Evolutionary conservation across 129 eudicot genomes (phyloP).

Genomic region (Saposhnikovia divaricata): DNA sequence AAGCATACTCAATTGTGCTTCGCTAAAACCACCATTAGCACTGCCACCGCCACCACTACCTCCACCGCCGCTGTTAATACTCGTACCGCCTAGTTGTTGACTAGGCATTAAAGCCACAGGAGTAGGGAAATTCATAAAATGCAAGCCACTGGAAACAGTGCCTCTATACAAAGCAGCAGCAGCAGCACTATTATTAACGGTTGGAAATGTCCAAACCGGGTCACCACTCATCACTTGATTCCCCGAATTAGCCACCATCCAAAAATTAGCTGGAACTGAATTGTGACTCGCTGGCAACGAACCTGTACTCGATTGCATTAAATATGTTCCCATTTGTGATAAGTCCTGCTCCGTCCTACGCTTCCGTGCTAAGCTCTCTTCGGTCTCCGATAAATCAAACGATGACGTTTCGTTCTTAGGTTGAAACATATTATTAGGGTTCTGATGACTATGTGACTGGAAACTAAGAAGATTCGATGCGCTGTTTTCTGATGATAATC

Average conservation of each 20-base stretch:
- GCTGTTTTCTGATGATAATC: conserved; percentile 43
- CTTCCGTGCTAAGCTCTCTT: conserved; percentile 42
- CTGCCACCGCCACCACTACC: conserved; percentile 15
- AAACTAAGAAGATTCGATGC: conserved; percentile 49
- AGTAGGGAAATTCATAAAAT: conserved; percentile 88
- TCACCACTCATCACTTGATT: conserved; percentile 71
- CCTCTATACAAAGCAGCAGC: conserved; percentile 61
- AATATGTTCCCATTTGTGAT: conserved; percentile 57
- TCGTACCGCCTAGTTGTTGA: conserved; percentile 37
- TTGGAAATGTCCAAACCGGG: conserved; percentile 85
- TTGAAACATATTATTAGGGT: conserved; percentile 40
- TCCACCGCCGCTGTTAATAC: neutral
- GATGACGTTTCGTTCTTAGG: conserved; percentile 44
- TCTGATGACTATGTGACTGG: conserved; percentile 32
- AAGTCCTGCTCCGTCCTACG: conserved; percentile 43
- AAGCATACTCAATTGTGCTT: conserved; percentile 65
- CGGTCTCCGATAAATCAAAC: conserved; percentile 49
- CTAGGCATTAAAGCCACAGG: conserved; percentile 69
- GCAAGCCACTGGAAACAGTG: conserved; percentile 72
- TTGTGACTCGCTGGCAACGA: conserved; percentile 45
- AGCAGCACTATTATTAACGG: conserved; percentile 37
- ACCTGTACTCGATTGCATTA: conserved; percentile 57
- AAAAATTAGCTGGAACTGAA: conserved; percentile 78
- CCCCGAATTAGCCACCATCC: conserved; percentile 85
- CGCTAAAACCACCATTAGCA: conserved; percentile 36